Conservation (phyloP, 441 rosid species). For the Capsella rubella region DNA sequence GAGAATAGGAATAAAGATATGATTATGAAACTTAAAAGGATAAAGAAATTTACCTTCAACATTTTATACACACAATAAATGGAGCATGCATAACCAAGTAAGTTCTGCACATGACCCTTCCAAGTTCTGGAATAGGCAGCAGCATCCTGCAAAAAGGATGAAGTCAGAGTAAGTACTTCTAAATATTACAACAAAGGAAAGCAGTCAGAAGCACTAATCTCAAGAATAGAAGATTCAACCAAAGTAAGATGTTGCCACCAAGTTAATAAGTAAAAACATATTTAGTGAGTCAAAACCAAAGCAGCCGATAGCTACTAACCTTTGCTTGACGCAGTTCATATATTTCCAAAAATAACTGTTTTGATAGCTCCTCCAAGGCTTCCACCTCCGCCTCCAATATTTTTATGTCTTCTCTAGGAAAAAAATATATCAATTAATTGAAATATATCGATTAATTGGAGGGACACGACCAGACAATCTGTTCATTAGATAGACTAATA, state of each 20-base stretch:
- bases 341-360: slow-evolving; percentile 96
- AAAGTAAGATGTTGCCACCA: slow-evolving; percentile 18
- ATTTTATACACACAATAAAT: slow-evolving; percentile 97
- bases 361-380: slow-evolving; percentile 92
- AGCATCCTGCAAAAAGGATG: slow-evolving; percentile 74
- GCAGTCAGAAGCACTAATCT: slow-evolving; percentile 15
- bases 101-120: slow-evolving; percentile 97
- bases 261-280: slow-evolving; percentile 9
- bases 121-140: slow-evolving; percentile 98
- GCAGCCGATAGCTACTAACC: slow-evolving; percentile 53
- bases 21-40: background rate
- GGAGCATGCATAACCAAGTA: slow-evolving; percentile 98
- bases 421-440: slow-evolving; percentile 22
- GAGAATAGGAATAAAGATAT: background rate
- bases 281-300: slow-evolving; percentile 13
- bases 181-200: slow-evolving; percentile 6
- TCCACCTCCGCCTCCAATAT: slow-evolving; percentile 94
- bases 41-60: slow-evolving; percentile 73
- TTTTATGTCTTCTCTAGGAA: slow-evolving; percentile 65
- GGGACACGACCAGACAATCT: slow-evolving; percentile 15
- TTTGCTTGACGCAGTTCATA: slow-evolving; percentile 98
- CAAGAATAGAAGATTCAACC: background rate
- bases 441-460: slow-evolving; percentile 11
- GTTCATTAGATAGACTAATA: slow-evolving; percentile 3
- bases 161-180: slow-evolving; percentile 18